These are phyloP conservation scores for Hyaloraphidium curvatum DNA, from an alignment of 192 early-diverging fungal genomes.

Conservation along the genomic window DNA sequence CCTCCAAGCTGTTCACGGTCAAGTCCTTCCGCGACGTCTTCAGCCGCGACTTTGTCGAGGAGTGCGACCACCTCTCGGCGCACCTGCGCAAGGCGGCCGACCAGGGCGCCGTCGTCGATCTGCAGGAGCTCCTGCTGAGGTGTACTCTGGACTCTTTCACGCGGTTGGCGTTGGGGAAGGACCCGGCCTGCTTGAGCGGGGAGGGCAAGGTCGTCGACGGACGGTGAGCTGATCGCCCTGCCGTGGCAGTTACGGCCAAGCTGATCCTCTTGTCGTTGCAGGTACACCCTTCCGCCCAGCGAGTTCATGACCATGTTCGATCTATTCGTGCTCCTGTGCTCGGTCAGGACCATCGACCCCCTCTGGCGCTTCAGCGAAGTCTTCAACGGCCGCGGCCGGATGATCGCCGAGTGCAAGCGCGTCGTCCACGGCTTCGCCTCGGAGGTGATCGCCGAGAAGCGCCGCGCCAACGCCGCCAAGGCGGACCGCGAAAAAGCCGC, in stretches of 20 bases:
- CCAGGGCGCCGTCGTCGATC: neutral
- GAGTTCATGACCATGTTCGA: too few relatives aligned
- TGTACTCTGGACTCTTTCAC: slow-evolving; percentile 3
- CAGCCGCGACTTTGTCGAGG: neutral
- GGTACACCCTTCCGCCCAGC: too few relatives aligned
- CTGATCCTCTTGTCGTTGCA: too few relatives aligned
- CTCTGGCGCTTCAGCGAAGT: neutral
- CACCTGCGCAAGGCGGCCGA: neutral
- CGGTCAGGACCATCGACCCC: neutral
- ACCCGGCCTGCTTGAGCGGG: neutral
- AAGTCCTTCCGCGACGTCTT: neutral
- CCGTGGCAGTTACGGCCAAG: too few relatives aligned
- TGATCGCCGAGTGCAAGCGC: neutral
- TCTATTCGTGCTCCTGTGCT: too few relatives aligned
- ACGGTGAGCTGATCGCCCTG: too few relatives aligned
- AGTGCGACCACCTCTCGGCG: neutral
- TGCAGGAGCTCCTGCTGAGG: neutral
- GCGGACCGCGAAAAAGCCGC: neutral
- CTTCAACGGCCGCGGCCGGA: neutral
- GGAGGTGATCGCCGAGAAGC: neutral
- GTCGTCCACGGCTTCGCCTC: neutral
- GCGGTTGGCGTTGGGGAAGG: neutral
- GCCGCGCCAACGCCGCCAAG: neutral
- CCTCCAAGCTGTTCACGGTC: neutral
- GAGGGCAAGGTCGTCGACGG: too few relatives aligned